Conservation (phyloP, 345 rosid species). For the Brassica napus region Da-Ae NC_063436.1:27734001-27734500, state of each 20-base stretch:
- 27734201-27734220: too few relatives aligned
- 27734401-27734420: slow-evolving; percentile 21
- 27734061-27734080: slow-evolving; percentile 45
- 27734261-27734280: slow-evolving; percentile 54
- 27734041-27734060: neutral
- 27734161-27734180: too few relatives aligned
- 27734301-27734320: slow-evolving; percentile 10
- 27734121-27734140: too few relatives aligned
- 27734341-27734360: slow-evolving; percentile 44
- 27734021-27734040: slow-evolving; percentile 32
- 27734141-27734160: too few relatives aligned
- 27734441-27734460: too few relatives aligned
- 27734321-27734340: slow-evolving; percentile 48
- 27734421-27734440: too few relatives aligned
- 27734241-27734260: slow-evolving; percentile 45
- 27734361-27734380: slow-evolving; percentile 44
- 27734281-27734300: slow-evolving; percentile 38
- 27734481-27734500: too few relatives aligned
- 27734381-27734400: neutral
- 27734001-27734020: slow-evolving; percentile 41
- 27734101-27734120: too few relatives aligned
- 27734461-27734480: too few relatives aligned
- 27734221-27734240: slow-evolving; percentile 28
- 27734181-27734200: too few relatives aligned
- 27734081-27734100: slow-evolving; percentile 45